Evolutionary conservation across 139 green algal genomes (phyloP), one percentile per base, ranked within the genome.

Genomic region (Monoraphidium neglectum): DNA sequence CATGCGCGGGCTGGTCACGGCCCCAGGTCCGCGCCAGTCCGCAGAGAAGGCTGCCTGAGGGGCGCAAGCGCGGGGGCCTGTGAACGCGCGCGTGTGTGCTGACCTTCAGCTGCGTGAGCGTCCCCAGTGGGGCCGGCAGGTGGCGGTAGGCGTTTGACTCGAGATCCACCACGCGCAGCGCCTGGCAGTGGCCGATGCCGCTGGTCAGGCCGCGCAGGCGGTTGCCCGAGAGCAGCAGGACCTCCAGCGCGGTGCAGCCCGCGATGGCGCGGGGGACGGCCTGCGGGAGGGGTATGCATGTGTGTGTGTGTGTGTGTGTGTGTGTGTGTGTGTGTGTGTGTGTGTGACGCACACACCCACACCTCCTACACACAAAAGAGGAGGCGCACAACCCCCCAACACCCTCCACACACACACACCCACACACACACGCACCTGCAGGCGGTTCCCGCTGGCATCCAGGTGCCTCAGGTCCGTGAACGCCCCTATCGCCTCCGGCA

Each of bases 71-170:
- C n/a, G n/a, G n/a, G n/a, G n/a, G n/a, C n/a, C n/a, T n/a, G n/a
- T n/a, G n/a, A n/a, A n/a, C n/a, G n/a, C n/a, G n/a, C n/a, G n/a
- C n/a, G n/a, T n/a, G n/a, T n/a, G n/a, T n/a, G 43, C 37, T 1
- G 28, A 77, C 72, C 72, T 73, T 62, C 60, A 79, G 73, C 63
- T 79, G 73, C 38, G 73, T 79, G 1, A 79, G 64, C 35, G 71
- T 51, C 4, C 73, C 73, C 30, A 54, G 65, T 49, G 63, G 71
- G 33, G 63, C 72, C 18, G 73, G 73, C 73, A 79, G 64, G 51
- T 79, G 73, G 35, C 73, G 70, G 73, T 79, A 79, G 33, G 71
- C 61, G 56, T 79, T 79, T 49, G 64, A 64, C 32, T 64, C 72
- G 46, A 79, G 63, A 36, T 79, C 73, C 43, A 79, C 26, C 49